Conservation (phyloP, 192 early-diverging fungal species). For the Umbelopsis vinacea region DNA sequence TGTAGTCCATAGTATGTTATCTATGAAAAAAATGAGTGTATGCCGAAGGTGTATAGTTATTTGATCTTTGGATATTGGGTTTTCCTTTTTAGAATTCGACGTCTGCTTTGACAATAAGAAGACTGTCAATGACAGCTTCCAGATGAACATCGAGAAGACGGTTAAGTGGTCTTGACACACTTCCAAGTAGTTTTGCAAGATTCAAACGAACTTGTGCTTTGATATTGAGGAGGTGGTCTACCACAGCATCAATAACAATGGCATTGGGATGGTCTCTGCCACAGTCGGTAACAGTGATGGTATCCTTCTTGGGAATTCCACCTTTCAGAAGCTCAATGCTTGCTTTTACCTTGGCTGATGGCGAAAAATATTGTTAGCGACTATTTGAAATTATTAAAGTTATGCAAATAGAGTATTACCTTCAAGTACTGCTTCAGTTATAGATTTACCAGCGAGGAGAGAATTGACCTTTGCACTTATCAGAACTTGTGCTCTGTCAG, state of each 20-base stretch:
- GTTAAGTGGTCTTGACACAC: background rate
- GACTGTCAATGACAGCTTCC: background rate
- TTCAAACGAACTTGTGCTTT: background rate
- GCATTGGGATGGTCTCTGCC: background rate
- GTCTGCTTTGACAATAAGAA: background rate
- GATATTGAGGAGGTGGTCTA: background rate
- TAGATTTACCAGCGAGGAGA: background rate
- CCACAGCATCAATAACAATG: background rate
- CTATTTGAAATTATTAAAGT: background rate
- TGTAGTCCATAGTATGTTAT: background rate
- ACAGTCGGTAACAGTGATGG: background rate
- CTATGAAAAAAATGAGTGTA: background rate
- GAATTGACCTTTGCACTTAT: background rate
- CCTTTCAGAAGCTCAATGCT: background rate
- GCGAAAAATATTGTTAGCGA: background rate
- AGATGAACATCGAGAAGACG: background rate
- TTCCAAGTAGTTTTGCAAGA: background rate
- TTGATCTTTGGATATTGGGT: background rate
- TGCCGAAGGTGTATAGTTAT: background rate
- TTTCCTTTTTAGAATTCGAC: background rate
- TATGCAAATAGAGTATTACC: background rate
- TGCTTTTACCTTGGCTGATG: background rate
- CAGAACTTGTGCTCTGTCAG: background rate
- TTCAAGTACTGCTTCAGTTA: background rate
- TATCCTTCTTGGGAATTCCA: constrained; percentile 1